Conservation (phyloP, 106 monocot genomes). For the Dendrobium catenatum region DNA sequence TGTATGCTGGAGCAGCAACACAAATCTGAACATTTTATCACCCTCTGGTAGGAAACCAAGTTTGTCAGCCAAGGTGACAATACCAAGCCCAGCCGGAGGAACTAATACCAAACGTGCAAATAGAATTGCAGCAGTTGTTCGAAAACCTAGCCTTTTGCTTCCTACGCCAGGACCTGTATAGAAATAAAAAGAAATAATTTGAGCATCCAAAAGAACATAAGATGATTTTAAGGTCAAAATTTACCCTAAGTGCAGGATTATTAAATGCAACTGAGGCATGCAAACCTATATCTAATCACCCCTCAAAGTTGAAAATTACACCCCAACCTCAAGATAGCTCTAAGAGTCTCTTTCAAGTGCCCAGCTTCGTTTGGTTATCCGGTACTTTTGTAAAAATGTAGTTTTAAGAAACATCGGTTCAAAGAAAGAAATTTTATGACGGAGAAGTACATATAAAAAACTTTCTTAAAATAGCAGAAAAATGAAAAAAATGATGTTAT, state of each 20-base stretch:
- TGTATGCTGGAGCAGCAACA: constrained; percentile 58
- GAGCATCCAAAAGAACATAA: background rate
- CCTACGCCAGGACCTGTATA: constrained; percentile 53
- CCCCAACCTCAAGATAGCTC: too few relatives aligned
- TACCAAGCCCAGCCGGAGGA: constrained; percentile 49
- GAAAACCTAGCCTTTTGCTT: constrained; percentile 45
- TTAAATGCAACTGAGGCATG: background rate
- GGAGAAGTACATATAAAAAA: too few relatives aligned
- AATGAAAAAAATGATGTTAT: too few relatives aligned
- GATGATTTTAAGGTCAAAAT: background rate
- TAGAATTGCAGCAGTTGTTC: constrained; percentile 50
- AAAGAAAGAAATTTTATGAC: too few relatives aligned
- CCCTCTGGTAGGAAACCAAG: constrained; percentile 51
- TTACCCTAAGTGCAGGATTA: background rate
- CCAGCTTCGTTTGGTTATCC: too few relatives aligned
- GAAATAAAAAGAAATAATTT: background rate
- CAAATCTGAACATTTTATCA: constrained; percentile 65
- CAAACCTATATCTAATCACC: too few relatives aligned
- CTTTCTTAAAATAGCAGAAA: too few relatives aligned
- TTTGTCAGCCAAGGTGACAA: constrained; percentile 56
- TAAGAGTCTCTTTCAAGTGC: too few relatives aligned
- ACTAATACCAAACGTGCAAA: constrained; percentile 47
- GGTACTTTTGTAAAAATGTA: too few relatives aligned
- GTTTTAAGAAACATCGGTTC: too few relatives aligned
- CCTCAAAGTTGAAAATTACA: too few relatives aligned